Evolutionary conservation across 345 rosid genomes (phyloP), one percentile per base, ranked within the genome.

Genomic region (Rubroshorea leprosula): DNA sequence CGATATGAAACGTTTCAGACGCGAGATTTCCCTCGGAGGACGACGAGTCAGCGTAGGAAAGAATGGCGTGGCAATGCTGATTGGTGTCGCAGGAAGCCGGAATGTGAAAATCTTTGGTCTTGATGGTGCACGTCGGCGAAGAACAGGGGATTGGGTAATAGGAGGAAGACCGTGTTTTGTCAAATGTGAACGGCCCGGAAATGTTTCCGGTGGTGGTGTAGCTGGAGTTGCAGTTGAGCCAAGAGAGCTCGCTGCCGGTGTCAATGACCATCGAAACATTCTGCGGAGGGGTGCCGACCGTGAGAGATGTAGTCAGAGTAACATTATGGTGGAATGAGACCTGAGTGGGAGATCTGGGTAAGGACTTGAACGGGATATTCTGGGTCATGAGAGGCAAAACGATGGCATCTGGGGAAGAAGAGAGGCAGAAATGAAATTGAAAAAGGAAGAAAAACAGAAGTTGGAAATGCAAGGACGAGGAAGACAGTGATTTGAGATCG

Each of bases 191-290:
- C 61, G 83, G 80, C 61, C 67, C 66, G 11, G 54, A 35, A 35
- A 35, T 13, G 9, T 35, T 35, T 39, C 8, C 51, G 63, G 21
- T 65, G 6, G 16, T 68, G 48, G 19, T 25, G 4, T 22, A 46
- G 35, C 73, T 68, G 20, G 61, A 78, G 81, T 82, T 85, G 68
- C 98, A 91, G n/a, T 76, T 85, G 25, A 90, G 80, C 97, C 97
- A 90, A 16, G 94, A 78, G 69, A 87, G 96, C 63, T 90, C 97
- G 59, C 94, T 85, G 16, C 97, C 96, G 4, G 97, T 90, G 83
- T 90, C 96, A 29, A 90, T 63, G 39, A 85, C 97, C 90, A 90
- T 77, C 65, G 97, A 74, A 53, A 84, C 85, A 64, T 83, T 86
- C 64, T 90, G 96, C 10, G 97, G 96, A 18, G 96, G 97, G 7